phyloP scores from a whole-genome alignment of 352 stramenopile species.

The Thalassiosira allenii region DNA sequence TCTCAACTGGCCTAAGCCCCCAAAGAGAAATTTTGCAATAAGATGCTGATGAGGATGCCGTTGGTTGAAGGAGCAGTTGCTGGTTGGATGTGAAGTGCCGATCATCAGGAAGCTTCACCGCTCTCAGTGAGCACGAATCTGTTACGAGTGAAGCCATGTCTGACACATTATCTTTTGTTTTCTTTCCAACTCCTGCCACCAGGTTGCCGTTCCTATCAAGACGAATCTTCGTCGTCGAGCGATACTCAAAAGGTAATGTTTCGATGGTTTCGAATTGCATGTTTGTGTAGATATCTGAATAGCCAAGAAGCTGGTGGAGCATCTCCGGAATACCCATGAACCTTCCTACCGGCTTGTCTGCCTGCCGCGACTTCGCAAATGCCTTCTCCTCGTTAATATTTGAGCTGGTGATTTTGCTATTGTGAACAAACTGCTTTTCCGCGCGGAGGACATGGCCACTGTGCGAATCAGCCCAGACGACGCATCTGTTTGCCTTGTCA shows the following conservation, averaged over 20 bases:
- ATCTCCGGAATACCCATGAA: conserved; percentile 5
- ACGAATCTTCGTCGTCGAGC: conserved; percentile 3
- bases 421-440: conserved; percentile 38
- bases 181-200: neutral
- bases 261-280: conserved; percentile 16
- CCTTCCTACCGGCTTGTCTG: conserved; percentile 1
- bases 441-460: neutral
- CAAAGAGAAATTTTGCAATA: conserved; percentile 30
- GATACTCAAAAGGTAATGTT: conserved; percentile 16
- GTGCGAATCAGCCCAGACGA: conserved; percentile 26
- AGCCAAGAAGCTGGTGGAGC: conserved; percentile 26
- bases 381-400: conserved; percentile 31
- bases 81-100: too few species aligned
- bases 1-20: conserved; percentile 21
- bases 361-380: conserved; percentile 6
- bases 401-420: conserved; percentile 40
- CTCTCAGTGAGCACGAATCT: too few species aligned
- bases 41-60: too few species aligned
- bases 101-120: too few species aligned
- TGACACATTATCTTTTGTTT: too few species aligned
- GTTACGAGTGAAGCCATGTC: too few species aligned
- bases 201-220: conserved; percentile 19
- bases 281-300: conserved; percentile 28
- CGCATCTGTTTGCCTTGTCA: conserved; percentile 27
- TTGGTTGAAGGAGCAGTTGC: too few species aligned